Conservation (phyloP, 2,329 filamentous ascomycete species). For the Sporothrix luriei region DNA sequence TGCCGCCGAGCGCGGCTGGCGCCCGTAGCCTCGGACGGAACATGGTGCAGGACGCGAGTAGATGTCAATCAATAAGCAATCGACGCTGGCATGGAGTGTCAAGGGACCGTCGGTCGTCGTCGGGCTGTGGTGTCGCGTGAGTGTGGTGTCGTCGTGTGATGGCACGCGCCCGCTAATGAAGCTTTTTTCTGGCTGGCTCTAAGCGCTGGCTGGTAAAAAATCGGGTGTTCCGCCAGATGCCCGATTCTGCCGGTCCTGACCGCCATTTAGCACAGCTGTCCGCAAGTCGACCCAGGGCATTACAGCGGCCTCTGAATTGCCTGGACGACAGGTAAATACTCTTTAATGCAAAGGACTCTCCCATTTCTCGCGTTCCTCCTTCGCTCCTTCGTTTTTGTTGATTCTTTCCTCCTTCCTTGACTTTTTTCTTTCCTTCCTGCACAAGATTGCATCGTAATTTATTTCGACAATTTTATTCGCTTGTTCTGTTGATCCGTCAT, state of each 20-base stretch:
- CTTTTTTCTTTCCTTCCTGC: no score
- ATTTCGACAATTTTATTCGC: not conserved
- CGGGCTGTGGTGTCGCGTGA: not conserved
- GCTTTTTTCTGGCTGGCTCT: conserved; percentile 8
- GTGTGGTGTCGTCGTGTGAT: conserved; percentile 2
- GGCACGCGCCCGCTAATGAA: conserved; percentile 15
- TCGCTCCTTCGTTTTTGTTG: no score
- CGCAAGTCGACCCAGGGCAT: not conserved
- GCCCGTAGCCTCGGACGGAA: conserved; percentile 58
- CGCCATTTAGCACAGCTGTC: conserved; percentile 25
- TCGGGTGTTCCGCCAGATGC: not conserved
- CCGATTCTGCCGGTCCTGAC: conserved; percentile 29
- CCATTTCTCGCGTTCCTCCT: not conserved
- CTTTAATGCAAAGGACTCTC: not conserved
- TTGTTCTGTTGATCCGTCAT: not conserved
- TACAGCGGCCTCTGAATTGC: conserved; percentile 6
- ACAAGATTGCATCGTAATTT: not conserved
- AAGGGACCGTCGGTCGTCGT: not conserved
- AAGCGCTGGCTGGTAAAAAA: conserved; percentile 23
- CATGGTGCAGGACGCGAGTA: conserved; percentile 45
- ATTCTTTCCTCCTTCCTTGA: not conserved
- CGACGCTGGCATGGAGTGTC: not conserved
- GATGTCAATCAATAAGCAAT: conserved; percentile 1
- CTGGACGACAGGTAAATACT: conserved; percentile 4
- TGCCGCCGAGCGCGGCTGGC: conserved; percentile 48